Conservation (phyloP, 805 yeast genomes). For the Candida sonorensis region DNA sequence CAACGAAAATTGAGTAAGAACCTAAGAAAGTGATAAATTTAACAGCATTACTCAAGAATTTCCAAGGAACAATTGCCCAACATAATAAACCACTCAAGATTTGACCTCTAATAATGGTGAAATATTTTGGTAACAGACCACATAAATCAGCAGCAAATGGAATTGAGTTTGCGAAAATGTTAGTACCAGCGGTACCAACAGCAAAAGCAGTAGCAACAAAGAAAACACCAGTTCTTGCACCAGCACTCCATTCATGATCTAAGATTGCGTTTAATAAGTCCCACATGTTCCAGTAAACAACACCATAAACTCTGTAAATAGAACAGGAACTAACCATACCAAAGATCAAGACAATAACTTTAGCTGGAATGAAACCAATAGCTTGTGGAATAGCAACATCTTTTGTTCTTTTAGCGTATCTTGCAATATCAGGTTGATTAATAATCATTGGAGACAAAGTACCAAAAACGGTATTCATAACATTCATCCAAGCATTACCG, state of each 20-base stretch:
- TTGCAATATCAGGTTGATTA: constrained; percentile 23
- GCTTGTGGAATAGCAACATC: constrained; percentile 14
- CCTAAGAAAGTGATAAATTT: constrained; percentile 16
- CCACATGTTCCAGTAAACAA: constrained; percentile 25
- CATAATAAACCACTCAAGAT: constrained; percentile 13
- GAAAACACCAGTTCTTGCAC: constrained; percentile 20
- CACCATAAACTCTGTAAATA: constrained; percentile 14
- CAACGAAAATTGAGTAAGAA: constrained; percentile 17
- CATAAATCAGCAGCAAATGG: constrained; percentile 22
- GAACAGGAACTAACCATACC: constrained; percentile 18
- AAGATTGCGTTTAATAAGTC: constrained; percentile 20
- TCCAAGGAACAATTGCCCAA: constrained; percentile 22
- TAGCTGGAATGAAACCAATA: constrained; percentile 14
- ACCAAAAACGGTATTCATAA: constrained; percentile 19
- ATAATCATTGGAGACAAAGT: constrained; percentile 22
- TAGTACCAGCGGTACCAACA: constrained; percentile 24
- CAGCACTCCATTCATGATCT: constrained; percentile 23
- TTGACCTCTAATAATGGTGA: constrained; percentile 21
- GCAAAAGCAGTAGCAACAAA: constrained; percentile 13
- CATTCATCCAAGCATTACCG: constrained; percentile 15
- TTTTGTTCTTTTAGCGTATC: constrained; percentile 14
- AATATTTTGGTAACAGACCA: constrained; percentile 22
- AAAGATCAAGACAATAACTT: constrained; percentile 9
- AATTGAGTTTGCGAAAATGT: constrained; percentile 23
- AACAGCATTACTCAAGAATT: constrained; percentile 13